A percentile compares a stretch with the other conserved stretches of the same genome.
Evolutionary conservation across 352 stramenopile species (phyloP).

Genomic region (Globisporangium spiculum): DNA sequence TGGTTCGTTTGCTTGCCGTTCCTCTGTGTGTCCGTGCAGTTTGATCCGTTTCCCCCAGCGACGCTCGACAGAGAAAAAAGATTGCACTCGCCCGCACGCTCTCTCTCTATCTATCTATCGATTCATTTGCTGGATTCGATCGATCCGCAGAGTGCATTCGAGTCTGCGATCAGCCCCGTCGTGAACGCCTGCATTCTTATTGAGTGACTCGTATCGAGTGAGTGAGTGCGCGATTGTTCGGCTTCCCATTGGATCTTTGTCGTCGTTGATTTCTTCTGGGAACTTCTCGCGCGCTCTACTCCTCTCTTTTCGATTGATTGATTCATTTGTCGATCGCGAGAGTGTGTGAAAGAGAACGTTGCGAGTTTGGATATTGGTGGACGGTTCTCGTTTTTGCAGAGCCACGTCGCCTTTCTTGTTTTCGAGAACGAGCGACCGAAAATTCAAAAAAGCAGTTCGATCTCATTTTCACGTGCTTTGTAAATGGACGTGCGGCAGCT

Average conservation of each 20-base stretch:
- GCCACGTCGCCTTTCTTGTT: neutral
- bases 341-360: neutral
- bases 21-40: neutral
- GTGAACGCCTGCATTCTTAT: neutral
- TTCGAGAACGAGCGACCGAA: neutral
- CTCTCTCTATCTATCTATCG: neutral
- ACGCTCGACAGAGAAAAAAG: constrained; percentile 1
- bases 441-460: neutral
- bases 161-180: neutral
- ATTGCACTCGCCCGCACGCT: neutral
- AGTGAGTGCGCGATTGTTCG: constrained; percentile 1
- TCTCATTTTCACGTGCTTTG: constrained; percentile 5
- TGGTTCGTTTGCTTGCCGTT: neutral
- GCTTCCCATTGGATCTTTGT: constrained; percentile 3
- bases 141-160: neutral
- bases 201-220: neutral
- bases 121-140: neutral
- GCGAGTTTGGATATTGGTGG: neutral
- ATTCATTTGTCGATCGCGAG: neutral
- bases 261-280: neutral
- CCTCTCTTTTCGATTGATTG: neutral
- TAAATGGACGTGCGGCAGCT: constrained; percentile 12
- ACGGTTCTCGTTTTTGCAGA: neutral
- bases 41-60: neutral
- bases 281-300: neutral